Evolutionary conservation across 805 yeast genomes (phyloP), one percentile per base, ranked within the genome.

Genomic region (Starmera quercuum): DNA sequence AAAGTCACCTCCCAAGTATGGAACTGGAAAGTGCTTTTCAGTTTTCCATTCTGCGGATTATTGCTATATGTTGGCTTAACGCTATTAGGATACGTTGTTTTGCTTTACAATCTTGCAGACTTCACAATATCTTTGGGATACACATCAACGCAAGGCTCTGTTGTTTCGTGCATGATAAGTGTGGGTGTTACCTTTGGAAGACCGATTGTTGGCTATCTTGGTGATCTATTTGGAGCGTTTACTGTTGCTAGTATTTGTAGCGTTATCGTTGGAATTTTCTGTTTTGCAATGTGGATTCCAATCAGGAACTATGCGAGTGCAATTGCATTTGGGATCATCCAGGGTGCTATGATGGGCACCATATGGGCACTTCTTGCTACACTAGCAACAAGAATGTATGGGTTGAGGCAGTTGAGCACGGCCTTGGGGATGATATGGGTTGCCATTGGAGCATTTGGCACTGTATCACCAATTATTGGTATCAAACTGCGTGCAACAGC

Each of bases 381-480:
- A 4, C 58, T 74, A 18, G 51, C 65, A 1, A 68, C 79, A 1
- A 53, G 75, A 32, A 56, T 76, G 18, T 69, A 70, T 13, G 85
- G 85, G 0, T 50, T 78, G 20, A 51, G 62, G 25, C 73, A 69
- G 41, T 52, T 76, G 47, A 69, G 69, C 29, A 67, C 72, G 13
- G 53, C 66, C 0, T 56, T 68, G 33, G 68, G 74, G 14, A 63
- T 73, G 71, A 42, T 69, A 4, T 78, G 82, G 83, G 44, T 65
- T 11, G 53, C 66, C 23, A 46, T 68, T 29, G 83, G 80, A 7
- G 37, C 57, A 0, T 58, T 71, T 21, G 74, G 75, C 2, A 51
- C 73, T n/a, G 68, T 64, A 2, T 67, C 83, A 1, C 84, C 84
- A 2, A 65, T 77, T 16, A 68, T 78, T 38, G 84, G 84, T 6